Percentiles rank a stretch among this genome's conserved stretches.
phyloP scores from a whole-genome alignment of 2,329 filamentous ascomycete species.

The Sclerotinia subarctica region DNA sequence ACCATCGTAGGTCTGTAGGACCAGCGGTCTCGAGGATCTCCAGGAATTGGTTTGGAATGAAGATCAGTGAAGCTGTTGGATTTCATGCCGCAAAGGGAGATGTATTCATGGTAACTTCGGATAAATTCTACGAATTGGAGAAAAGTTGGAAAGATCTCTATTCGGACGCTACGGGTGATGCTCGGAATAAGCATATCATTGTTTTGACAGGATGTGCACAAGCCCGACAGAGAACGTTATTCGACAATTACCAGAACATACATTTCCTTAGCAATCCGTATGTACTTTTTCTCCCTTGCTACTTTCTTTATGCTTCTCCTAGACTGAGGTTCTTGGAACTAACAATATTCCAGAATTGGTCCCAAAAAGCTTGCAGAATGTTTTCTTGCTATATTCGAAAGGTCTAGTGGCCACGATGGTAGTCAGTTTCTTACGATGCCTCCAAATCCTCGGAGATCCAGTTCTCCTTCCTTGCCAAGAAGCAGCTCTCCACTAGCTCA shows the following conservation, averaged over 20 bases:
- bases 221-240: background rate
- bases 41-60: conserved; percentile 21
- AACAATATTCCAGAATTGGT: conserved; percentile 1
- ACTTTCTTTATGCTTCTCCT: background rate
- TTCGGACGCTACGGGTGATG: background rate
- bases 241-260: conserved; percentile 6
- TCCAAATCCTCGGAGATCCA: background rate
- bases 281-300: background rate
- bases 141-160: background rate
- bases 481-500: too few relatives aligned
- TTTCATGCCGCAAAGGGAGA: background rate
- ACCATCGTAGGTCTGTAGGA: background rate
- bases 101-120: conserved; percentile 11
- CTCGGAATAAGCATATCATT: conserved; percentile 4
- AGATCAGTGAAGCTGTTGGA: background rate
- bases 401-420: background rate
- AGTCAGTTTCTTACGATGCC: background rate
- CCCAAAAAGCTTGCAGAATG: conserved; percentile 13
- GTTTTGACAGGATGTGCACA: conserved; percentile 1
- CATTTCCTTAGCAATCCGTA: conserved; percentile 18
- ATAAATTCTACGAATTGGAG: background rate
- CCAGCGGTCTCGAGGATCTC: conserved; percentile 21
- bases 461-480: background rate
- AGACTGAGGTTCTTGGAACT: background rate
- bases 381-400: conserved; percentile 12